Base-by-base conservation (phyloP, 768 basidiomycete genomes). In the Agrocybe praecox region DNA sequence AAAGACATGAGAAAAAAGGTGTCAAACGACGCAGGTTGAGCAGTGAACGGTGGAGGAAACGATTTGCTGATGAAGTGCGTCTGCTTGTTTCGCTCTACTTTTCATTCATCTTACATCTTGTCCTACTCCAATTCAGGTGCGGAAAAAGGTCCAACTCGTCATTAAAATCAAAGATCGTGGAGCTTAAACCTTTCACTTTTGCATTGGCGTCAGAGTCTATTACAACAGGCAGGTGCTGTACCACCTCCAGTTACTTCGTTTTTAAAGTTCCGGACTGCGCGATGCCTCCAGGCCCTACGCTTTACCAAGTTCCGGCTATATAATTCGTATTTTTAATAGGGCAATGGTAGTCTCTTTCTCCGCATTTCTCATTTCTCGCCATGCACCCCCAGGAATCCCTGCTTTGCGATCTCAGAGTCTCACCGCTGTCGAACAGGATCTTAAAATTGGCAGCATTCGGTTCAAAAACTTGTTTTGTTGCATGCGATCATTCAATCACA, bases 1-100 rank as follows among this genome's bases (percentile, higher is more conserved):
- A 80, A 55, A 78, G 92, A 61, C 92, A 94, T 69, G 92, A 92
- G 72, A 91, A 93, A 77, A 88, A 85, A 73, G 91, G 92, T 32
- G 82, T 79, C 57, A 92, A 91, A 70, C 84, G 90, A 58, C 80
- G 89, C 58, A 81, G 91, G 60, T 74, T 93, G 65, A 76, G 75
- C 49, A 92, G 90, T 65, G 80, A 89, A 71, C 81, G 90, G 62
- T 93, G 91, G 89, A 81, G 89, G 68, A 86, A 79, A 65, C 84
- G 80, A 57, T 94, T 94, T 71, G 87, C 91, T 47, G 77, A 91
- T 63, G 88, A 91, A 81, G 92, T 85, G 74, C 61, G 84, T 65
- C 43, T 59, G 32, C 22, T 56, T 36, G 40, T 40, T 32, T 53
- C 29, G 36, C 44, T 29, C 19, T 42, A 15, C 40, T 51, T 36